Percentiles rank a stretch among this genome's conserved stretches.
Conservation (phyloP, 192 early-diverging fungal species). For the Irineochytrium annulatum region DNA sequence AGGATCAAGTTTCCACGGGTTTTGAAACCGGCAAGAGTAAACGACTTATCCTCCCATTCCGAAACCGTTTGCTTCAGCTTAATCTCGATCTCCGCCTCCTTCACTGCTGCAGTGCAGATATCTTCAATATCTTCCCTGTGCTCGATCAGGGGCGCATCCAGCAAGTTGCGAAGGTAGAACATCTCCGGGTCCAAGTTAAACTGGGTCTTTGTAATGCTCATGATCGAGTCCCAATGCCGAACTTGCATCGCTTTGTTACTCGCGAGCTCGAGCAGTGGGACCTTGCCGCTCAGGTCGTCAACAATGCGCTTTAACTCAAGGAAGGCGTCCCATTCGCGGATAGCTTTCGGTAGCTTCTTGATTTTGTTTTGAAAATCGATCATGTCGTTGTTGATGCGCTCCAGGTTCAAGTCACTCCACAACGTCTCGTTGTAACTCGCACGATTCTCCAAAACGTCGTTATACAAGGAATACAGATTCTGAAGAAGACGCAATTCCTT, state of each 20-base stretch:
- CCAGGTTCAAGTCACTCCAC: slow-evolving; percentile 55
- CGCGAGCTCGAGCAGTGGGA: slow-evolving; percentile 60
- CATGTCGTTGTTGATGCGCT: slow-evolving; percentile 58
- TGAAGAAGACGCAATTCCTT: slow-evolving; percentile 62
- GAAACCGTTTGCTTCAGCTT: slow-evolving; percentile 54
- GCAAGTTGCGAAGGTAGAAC: slow-evolving; percentile 56
- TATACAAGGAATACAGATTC: slow-evolving; percentile 63
- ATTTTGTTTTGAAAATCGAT: slow-evolving; percentile 62
- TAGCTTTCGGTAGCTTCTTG: slow-evolving; percentile 63
- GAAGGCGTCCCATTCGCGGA: slow-evolving; percentile 66
- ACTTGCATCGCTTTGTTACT: slow-evolving; percentile 59
- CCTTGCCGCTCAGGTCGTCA: slow-evolving; percentile 53
- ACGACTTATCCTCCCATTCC: slow-evolving; percentile 61
- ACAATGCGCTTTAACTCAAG: slow-evolving; percentile 59
- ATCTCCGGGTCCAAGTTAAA: slow-evolving; percentile 61
- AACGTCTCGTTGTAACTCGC: slow-evolving; percentile 56
- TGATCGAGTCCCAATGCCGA: slow-evolving; percentile 58
- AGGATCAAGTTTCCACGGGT: slow-evolving; percentile 58
- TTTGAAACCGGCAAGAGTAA: slow-evolving; percentile 55
- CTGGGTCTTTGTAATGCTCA: slow-evolving; percentile 45
- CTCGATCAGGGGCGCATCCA: slow-evolving; percentile 55
- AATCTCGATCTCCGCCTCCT: slow-evolving; percentile 63
- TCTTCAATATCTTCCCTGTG: slow-evolving; percentile 62
- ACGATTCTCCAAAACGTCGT: slow-evolving; percentile 59
- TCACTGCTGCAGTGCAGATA: slow-evolving; percentile 59